Evolutionary conservation across 345 rosid species (phyloP), one percentile per base, ranked within the genome.

Genomic region (Kernera saxatilis): DNA sequence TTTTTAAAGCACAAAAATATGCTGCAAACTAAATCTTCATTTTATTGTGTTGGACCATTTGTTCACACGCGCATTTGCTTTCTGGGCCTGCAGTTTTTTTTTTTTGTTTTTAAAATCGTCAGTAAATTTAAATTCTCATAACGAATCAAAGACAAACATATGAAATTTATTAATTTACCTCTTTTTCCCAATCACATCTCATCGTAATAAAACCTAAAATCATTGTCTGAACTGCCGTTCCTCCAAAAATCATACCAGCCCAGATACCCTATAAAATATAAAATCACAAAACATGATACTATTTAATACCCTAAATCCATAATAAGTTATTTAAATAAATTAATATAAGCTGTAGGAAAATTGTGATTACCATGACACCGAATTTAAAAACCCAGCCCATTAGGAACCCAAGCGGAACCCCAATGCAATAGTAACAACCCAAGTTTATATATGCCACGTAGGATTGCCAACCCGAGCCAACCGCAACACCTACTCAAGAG

Each of bases 391-490:
- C 76, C 98, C 98, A 93, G 11, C 98, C 98, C 96, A 91, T 93
- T 15, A 85, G 6, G 53, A 88, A 77, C 35, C 98, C 97, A 22
- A 93, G 73, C 0, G 98, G 98, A 45, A 81, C 82, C 0, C 98
- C 98, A 21, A 91, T 64, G 59, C 80, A 29, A 61, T 93, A 93
- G 51, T 87, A 91, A 82, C 94, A 87, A 13, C 95, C 97, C 73
- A 93, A 77, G 78, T 93, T 93, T 71, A 93, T 83, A 75, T 89
- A 93, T 0, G 97, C 98, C 67, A 91, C 93, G 8, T 83, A 84
- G 1, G 93, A 84, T 78, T 91, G 97, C 97, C 96, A 94, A 5
- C 99, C 99, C 5, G 97, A 94, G 44, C 99, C 99, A 43, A 94
- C 89, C 5, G 99, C 97, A 27, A 94, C 97, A 43, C 99, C 97